phyloP scores from a whole-genome alignment of 768 basidiomycete genomes.

The Agaricus sinodeliciosus region DNA sequence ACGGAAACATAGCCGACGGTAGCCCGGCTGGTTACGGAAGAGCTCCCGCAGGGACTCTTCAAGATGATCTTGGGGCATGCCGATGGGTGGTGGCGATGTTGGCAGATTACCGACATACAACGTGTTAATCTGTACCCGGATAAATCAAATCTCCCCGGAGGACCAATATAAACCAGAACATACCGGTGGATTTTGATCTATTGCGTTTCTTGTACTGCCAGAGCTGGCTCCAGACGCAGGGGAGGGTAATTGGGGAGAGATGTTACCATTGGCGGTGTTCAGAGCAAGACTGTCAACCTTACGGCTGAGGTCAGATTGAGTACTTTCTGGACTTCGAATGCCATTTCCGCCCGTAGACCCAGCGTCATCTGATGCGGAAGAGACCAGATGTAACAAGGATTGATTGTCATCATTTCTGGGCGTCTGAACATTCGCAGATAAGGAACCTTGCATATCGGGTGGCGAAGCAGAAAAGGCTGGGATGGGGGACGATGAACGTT shows the following conservation, averaged over 20 bases:
- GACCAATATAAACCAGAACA: constrained; percentile 19
- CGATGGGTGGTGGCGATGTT: constrained; percentile 62
- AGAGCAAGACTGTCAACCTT: constrained; percentile 44
- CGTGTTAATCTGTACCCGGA: constrained; percentile 71
- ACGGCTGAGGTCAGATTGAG: constrained; percentile 28
- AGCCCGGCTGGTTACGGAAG: constrained; percentile 77
- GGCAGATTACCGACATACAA: constrained; percentile 99
- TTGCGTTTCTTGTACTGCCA: constrained; percentile 35
- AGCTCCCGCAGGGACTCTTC: constrained; percentile 83
- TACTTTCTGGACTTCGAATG: constrained; percentile 14
- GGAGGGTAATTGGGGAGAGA: constrained; percentile 72
- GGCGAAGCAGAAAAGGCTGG: not conserved
- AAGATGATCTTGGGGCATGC: constrained; percentile 72
- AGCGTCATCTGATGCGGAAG: constrained; percentile 13
- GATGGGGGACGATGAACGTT: constrained; percentile 29
- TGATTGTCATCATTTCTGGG: constrained; percentile 5
- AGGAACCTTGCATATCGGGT: constrained; percentile 7
- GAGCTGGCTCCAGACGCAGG: constrained; percentile 62
- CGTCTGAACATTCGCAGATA: constrained; percentile 8
- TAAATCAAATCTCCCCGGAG: constrained; percentile 7
- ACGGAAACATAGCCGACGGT: constrained; percentile 87
- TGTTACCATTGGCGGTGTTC: constrained; percentile 45
- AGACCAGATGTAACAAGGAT: constrained; percentile 19
- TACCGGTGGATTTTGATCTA: constrained; percentile 93
- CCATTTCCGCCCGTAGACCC: constrained; percentile 15